Percentiles rank a stretch among this genome's conserved stretches.
Conservation (phyloP, 2,329 filamentous ascomycete species). For the Aspergillus intermedius region DNA sequence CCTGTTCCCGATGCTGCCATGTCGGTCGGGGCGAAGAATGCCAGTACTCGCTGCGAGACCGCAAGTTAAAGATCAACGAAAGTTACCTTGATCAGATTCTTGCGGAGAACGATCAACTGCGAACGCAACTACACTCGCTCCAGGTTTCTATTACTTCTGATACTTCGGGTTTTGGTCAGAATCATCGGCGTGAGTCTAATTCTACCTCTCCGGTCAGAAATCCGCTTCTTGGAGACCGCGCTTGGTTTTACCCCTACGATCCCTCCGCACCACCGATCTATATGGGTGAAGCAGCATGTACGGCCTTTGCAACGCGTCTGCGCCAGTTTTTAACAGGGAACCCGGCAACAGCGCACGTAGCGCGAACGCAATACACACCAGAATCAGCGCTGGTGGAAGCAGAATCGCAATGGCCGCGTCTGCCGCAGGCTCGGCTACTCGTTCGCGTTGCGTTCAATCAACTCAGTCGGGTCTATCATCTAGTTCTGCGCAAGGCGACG, state of each 20-base stretch:
- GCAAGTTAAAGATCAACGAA: slow-evolving; percentile 28
- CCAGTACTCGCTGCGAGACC: slow-evolving; percentile 31
- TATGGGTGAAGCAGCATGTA: slow-evolving; percentile 29
- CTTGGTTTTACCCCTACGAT: slow-evolving; percentile 24
- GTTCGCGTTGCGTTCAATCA: slow-evolving; percentile 24
- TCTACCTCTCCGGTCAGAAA: slow-evolving; percentile 7
- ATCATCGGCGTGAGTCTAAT: too few relatives aligned
- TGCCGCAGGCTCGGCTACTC: slow-evolving; percentile 23
- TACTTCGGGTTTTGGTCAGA: too few relatives aligned
- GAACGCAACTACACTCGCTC: neutral
- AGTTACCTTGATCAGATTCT: slow-evolving; percentile 14
- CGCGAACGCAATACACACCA: slow-evolving; percentile 17
- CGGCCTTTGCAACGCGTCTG: slow-evolving; percentile 27
- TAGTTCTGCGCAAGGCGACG: slow-evolving; percentile 26
- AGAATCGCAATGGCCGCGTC: slow-evolving; percentile 20
- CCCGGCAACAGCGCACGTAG: slow-evolving; percentile 15
- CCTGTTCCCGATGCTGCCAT: slow-evolving; percentile 31
- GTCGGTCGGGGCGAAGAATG: slow-evolving; percentile 27
- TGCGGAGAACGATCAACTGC: slow-evolving; percentile 10
- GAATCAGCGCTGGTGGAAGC: slow-evolving; percentile 13
- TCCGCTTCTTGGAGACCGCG: slow-evolving; percentile 19
- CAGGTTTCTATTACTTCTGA: too few relatives aligned
- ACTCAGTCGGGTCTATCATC: slow-evolving; percentile 24
- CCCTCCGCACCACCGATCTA: slow-evolving; percentile 20
- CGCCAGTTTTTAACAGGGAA: slow-evolving; percentile 21